A percentile compares a stretch with the other conserved stretches of the same genome.
These are phyloP conservation scores for Talaromyces sp. DNA, from an alignment of 2,329 filamentous ascomycete species.

Conservation along the genomic window DNA sequence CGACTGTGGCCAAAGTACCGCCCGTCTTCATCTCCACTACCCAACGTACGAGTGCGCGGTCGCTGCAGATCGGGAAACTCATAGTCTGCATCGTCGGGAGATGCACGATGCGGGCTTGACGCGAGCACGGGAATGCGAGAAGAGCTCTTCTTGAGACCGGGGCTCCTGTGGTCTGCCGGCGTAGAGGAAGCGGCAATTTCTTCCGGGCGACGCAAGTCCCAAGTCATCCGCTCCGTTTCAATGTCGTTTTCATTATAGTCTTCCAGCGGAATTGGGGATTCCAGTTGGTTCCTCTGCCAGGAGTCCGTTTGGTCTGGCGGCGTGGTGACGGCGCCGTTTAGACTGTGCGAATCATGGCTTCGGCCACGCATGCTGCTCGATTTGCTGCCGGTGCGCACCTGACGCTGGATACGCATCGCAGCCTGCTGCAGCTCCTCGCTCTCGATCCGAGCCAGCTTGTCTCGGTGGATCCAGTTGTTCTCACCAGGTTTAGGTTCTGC, in stretches of 20 bases:
- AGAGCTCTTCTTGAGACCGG: slow-evolving; percentile 52
- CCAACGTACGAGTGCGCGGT: slow-evolving; percentile 49
- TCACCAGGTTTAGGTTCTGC: slow-evolving; percentile 4
- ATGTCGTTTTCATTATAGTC: slow-evolving; percentile 30
- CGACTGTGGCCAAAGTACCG: slow-evolving; percentile 57
- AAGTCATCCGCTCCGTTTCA: slow-evolving; percentile 46
- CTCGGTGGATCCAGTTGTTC: slow-evolving; percentile 46
- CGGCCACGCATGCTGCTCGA: slow-evolving; percentile 29
- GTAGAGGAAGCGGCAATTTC: slow-evolving; percentile 58
- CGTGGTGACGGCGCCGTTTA: slow-evolving; percentile 20
- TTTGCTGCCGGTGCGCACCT: slow-evolving; percentile 29
- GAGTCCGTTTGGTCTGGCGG: slow-evolving; percentile 28
- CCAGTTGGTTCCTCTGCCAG: slow-evolving; percentile 24
- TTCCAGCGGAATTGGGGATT: slow-evolving; percentile 31
- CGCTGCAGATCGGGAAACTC: slow-evolving; percentile 60
- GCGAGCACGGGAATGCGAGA: slow-evolving; percentile 87
- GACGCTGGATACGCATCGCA: slow-evolving; percentile 37
- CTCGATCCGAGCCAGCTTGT: slow-evolving; percentile 46
- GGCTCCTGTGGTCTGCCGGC: slow-evolving; percentile 40
- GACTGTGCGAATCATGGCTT: slow-evolving; percentile 30
- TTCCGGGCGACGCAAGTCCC: slow-evolving; percentile 71
- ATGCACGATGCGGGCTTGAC: slow-evolving; percentile 69
- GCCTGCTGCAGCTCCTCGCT: slow-evolving; percentile 46
- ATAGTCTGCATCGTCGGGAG: slow-evolving; percentile 65
- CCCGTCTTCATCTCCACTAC: slow-evolving; percentile 55